A percentile compares a stretch with the other conserved stretches of the same genome.
These are phyloP conservation scores for Phytopythium aichiense DNA, from an alignment of 352 stramenopile species.

Conservation along the genomic window DNA sequence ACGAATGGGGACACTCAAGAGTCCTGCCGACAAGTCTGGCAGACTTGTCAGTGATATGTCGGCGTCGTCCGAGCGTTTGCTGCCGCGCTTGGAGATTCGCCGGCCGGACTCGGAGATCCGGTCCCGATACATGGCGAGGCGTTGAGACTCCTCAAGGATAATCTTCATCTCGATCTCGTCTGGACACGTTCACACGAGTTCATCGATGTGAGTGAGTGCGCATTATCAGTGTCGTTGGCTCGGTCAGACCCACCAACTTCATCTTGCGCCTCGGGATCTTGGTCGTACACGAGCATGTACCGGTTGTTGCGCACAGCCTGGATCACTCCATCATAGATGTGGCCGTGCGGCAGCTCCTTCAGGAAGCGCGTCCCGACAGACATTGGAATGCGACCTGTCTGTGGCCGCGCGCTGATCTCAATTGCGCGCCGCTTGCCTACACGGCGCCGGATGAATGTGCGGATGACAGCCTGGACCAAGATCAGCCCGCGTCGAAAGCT, in stretches of 20 bases:
- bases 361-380: constrained; percentile 57
- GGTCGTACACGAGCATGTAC: constrained; percentile 59
- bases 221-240: neutral
- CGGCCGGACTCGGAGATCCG: constrained; percentile 5
- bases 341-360: constrained; percentile 63
- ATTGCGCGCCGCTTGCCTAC: constrained; percentile 33
- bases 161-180: constrained; percentile 82
- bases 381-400: constrained; percentile 24
- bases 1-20: constrained; percentile 1
- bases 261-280: constrained; percentile 53
- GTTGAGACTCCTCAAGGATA: constrained; percentile 60
- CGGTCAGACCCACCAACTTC: constrained; percentile 48
- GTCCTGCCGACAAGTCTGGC: constrained; percentile 39
- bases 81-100: constrained; percentile 7
- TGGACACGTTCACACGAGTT: constrained; percentile 1
- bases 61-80: constrained; percentile 17
- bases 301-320: constrained; percentile 33
- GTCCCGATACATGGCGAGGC: constrained; percentile 15
- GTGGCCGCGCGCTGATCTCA: constrained; percentile 10
- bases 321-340: constrained; percentile 67
- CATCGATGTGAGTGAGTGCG: neutral
- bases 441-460: constrained; percentile 52
- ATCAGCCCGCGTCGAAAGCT: constrained; percentile 67
- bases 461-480: constrained; percentile 66
- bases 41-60: constrained; percentile 58